These are phyloP conservation scores for Polygonum maritimum DNA, from an alignment of 148 eudicot species.

Conservation along the genomic window DNA sequence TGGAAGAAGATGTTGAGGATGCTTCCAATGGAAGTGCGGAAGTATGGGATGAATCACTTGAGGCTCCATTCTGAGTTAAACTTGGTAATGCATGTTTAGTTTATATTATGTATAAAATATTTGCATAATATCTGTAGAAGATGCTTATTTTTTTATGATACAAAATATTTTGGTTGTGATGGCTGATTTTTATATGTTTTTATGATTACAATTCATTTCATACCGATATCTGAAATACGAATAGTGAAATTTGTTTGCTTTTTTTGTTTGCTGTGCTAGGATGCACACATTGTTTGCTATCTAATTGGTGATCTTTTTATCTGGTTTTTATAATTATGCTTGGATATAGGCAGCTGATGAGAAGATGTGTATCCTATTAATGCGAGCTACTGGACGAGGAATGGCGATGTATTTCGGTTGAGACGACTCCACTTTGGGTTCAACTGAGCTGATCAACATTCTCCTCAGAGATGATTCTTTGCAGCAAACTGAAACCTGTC, in stretches of 20 bases:
- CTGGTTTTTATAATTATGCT: background rate
- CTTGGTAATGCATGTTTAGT: conserved; percentile 11
- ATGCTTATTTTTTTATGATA: too few species aligned
- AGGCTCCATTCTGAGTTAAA: conserved; percentile 76
- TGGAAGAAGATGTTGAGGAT: conserved; percentile 99
- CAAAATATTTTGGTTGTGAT: too few species aligned
- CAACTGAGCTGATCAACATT: background rate
- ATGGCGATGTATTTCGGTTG: background rate
- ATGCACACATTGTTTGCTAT: too few species aligned
- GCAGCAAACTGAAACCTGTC: background rate
- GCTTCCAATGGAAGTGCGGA: conserved; percentile 97
- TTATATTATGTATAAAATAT: background rate
- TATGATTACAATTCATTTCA: too few species aligned
- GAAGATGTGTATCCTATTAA: background rate
- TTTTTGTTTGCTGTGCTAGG: too few species aligned
- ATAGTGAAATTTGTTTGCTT: too few species aligned
- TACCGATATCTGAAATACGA: too few species aligned
- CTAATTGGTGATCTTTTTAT: too few species aligned
- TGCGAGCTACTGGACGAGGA: too few species aligned
- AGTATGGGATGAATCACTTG: conserved; percentile 97
- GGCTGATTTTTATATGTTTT: too few species aligned
- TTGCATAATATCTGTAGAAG: too few species aligned
- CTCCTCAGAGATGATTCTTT: background rate
- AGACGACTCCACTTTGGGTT: background rate
- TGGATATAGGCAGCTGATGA: background rate